Evolutionary conservation across 73 alveolate genomes (phyloP), one percentile per base, ranked within the genome.

Genomic region (Paramecium primaurelia): DNA sequence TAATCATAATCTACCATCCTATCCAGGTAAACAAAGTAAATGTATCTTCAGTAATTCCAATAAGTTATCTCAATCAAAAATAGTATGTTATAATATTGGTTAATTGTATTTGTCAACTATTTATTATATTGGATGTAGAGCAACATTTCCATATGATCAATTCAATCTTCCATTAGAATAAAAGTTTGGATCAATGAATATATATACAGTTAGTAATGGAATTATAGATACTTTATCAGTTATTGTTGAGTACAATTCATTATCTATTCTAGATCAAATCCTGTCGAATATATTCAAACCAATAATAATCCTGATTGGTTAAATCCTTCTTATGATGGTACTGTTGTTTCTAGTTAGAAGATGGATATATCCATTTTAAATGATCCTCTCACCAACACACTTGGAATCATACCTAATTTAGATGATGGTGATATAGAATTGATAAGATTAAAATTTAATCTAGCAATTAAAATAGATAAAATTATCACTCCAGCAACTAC

Each of bases 111-210:
- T 49, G 38, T n/a, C 71, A 32, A 32, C 71, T 11, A 6, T 64
- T 16, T 87, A 87, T 34, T 64, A 40, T 5, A 68, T 87, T 22
- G 93, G 93, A 28, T 87, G 93, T 69, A 68, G 93, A 44, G 86
- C 86, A 8, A 87, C 93, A 8, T 87, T 87, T 60, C 93, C 93
- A 30, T 87, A 87, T 68, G 93, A 87, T 87, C n/a, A 64, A 60
- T 87, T 87, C 22, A 87, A 73, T 34, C 45, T 77, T 11, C 93
- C 93, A 8, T 25, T 87, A 20, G 93, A 87, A 54, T 58, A 68
- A 22, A 38, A 87, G 44, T 87, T 87, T 87, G 93, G 93, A 6
- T 64, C 69, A 8, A 25, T 87, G 71, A 87, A 73, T 36, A 73
- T 87, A 0, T 87, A 40, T 64, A 51, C 93, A 8, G 93, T 87